A percentile compares a stretch with the other conserved stretches of the same genome.
phyloP scores from a whole-genome alignment of 108 stramenopile species.

The Mayamaea pseudoterrestris region DNA sequence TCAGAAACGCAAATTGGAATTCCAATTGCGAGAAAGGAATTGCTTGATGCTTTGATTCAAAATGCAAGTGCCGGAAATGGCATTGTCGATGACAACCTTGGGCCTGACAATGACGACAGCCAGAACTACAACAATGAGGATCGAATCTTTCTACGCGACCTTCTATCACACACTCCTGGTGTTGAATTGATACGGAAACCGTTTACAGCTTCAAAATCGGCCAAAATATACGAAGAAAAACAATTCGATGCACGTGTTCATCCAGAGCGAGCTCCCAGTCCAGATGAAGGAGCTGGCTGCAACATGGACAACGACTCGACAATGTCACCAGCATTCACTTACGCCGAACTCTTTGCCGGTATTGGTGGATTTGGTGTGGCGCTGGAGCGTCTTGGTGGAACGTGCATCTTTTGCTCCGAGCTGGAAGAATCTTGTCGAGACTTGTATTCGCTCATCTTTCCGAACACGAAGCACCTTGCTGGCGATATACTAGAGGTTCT shows the following conservation, averaged over 20 bases:
- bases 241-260: conserved; percentile 27
- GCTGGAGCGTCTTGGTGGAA: conserved; percentile 61
- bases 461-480: conserved; percentile 9
- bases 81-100: too few species aligned
- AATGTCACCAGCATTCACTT: conserved; percentile 31
- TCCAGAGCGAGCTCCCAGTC: conserved; percentile 15
- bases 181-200: conserved; percentile 26
- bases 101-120: too few species aligned
- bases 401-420: conserved; percentile 64
- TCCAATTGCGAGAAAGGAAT: conserved; percentile 9
- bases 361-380: conserved; percentile 81
- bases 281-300: neutral
- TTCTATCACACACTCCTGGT: conserved; percentile 23
- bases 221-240: conserved; percentile 10
- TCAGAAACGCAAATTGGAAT: conserved; percentile 19
- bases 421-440: conserved; percentile 38
- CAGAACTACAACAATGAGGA: too few species aligned
- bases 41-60: too few species aligned
- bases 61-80: too few species aligned
- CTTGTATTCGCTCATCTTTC: conserved; percentile 50
- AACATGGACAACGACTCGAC: conserved; percentile 1
- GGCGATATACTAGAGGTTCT: conserved; percentile 49
- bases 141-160: too few species aligned
- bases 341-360: conserved; percentile 65
- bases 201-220: conserved; percentile 1